Percentiles rank a stretch among this genome's conserved stretches.
These are phyloP conservation scores for Papiliotrema flavescens DNA, from an alignment of 1,284 basidiomycete species.

Conservation along the genomic window DNA sequence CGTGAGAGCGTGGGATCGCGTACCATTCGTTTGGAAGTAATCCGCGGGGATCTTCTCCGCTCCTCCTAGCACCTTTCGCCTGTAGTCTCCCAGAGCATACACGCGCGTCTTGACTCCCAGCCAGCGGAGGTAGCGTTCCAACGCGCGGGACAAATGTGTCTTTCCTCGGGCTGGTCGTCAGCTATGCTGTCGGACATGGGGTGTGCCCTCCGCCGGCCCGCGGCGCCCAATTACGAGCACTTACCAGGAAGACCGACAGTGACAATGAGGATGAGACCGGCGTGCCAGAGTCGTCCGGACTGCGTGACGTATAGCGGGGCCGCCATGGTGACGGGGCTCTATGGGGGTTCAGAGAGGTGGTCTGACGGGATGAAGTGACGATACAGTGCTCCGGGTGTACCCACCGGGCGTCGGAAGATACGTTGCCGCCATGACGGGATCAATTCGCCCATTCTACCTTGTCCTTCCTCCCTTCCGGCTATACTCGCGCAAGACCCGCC, in stretches of 20 bases:
- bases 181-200: not conserved
- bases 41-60: constrained; percentile 83
- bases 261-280: constrained; percentile 88
- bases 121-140: constrained; percentile 96
- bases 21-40: constrained; percentile 77
- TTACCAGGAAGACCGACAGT: constrained; percentile 78
- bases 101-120: constrained; percentile 94
- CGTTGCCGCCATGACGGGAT: not conserved
- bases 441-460: not conserved
- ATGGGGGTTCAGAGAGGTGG: not conserved
- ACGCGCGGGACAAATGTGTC: constrained; percentile 90
- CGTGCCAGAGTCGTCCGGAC: constrained; percentile 75
- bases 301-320: constrained; percentile 79
- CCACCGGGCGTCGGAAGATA: not conserved
- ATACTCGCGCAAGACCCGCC: no score
- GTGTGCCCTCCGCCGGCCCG: not conserved
- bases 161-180: constrained; percentile 69
- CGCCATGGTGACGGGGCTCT: constrained; percentile 57
- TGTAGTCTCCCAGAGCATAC: constrained; percentile 90
- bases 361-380: not conserved
- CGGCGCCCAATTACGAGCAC: constrained; percentile 5
- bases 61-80: constrained; percentile 82
- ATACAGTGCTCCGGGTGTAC: not conserved
- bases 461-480: not conserved
- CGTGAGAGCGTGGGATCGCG: constrained; percentile 28